These are phyloP conservation scores for Sugiyamaella floridensis DNA, from an alignment of 805 yeast species.

Conservation along the genomic window DNA sequence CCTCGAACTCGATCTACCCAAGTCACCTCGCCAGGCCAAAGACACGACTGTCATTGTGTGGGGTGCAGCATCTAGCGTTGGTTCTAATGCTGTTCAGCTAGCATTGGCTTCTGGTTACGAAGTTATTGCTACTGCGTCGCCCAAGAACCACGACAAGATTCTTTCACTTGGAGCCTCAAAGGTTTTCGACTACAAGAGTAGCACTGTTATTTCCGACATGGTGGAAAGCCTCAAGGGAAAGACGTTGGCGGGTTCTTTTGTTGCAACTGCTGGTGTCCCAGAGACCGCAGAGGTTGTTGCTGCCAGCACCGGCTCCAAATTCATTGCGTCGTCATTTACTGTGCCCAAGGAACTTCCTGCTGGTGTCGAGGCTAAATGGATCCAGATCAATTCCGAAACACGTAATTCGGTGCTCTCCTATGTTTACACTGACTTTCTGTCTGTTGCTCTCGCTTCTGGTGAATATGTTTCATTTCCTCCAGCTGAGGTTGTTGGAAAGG, in stretches of 20 bases:
- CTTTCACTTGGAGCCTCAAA: conserved; percentile 44
- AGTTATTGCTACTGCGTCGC: conserved; percentile 45
- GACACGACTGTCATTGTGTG: conserved; percentile 19
- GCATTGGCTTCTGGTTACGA: conserved; percentile 45
- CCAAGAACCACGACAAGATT: conserved; percentile 37
- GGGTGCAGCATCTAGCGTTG: conserved; percentile 55
- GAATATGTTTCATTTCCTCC: neutral
- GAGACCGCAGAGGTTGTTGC: neutral
- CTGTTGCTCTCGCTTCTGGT: neutral
- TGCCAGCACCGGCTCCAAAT: neutral
- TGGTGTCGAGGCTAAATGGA: conserved; percentile 1
- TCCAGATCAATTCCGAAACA: neutral
- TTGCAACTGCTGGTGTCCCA: neutral
- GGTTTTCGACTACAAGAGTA: conserved; percentile 39
- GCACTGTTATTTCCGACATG: conserved; percentile 39
- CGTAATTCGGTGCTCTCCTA: neutral
- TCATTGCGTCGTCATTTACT: neutral
- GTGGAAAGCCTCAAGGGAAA: neutral
- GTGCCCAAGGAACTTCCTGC: neutral
- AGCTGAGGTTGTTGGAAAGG: conserved; percentile 1
- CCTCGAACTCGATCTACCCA: conserved; percentile 49
- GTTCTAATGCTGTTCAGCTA: conserved; percentile 50
- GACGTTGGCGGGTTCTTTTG: conserved; percentile 1
- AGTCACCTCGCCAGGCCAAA: conserved; percentile 15
- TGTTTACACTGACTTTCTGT: neutral